Base-by-base conservation (phyloP, 805 yeast genomes). In the Cyberlindnera amylophila region DNA sequence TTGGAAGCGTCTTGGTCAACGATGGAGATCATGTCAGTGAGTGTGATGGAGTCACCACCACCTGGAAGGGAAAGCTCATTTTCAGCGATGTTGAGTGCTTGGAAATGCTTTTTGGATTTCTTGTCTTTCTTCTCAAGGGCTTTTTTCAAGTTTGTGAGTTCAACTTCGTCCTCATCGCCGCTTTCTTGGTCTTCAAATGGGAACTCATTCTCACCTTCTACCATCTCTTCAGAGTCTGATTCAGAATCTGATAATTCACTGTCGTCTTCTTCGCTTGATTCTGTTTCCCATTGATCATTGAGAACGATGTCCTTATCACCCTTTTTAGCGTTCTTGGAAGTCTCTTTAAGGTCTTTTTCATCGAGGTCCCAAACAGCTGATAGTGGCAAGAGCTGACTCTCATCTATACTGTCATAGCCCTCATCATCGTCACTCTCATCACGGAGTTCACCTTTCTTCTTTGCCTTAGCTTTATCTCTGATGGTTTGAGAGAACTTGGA, bases 331-430 rank as follows among this genome's bases (percentile, higher is more conserved):
- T 50, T 59, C 23, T 54, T 63, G 6, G 56, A 46, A 35, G 53
- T 57, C 30, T 27, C 30, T 32, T 58, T 57, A 39, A 58, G 49
- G 45, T 76, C 82, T 23, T 61, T 65, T 26, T 81, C 87, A 59
- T 86, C 93, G 63, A 79, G 63, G 57, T 85, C 96, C 96, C 96
- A 88, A 3, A 86, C 89, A 52, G 82, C 89, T n/a, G 95, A 83
- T 31, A 89, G 68, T 0, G 95, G 77, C 45, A 84, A 73, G 41
- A 89, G 70, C 51, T 87, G 85, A 24, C 63, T 69, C 57, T 87
- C 96, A 54, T 87, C 96, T 33, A 85, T 71, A 56, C 90, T 81
- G 19, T 75, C 75, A 57, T 86, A 84, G 11, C 77, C 91, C n/a
- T 75, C 81, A 8, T 67, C 74, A 9, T 71, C 62, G 21, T 55